Evolutionary conservation across 495 filamentous ascomycete genomes (phyloP).

Genomic region (Lophiostoma macrostomum): DNA sequence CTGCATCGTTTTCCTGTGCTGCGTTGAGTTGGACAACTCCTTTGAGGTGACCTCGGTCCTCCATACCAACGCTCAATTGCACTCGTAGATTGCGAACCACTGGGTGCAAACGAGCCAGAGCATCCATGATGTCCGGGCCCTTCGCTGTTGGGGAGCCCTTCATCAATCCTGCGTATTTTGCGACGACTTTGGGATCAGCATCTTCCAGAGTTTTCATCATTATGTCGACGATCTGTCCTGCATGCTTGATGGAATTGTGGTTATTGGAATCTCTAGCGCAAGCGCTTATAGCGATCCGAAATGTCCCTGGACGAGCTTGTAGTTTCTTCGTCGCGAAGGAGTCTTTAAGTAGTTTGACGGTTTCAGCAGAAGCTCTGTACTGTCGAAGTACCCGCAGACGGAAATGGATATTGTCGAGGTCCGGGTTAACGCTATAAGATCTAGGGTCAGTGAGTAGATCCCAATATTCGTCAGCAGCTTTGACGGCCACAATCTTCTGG

Average conservation of each 20-base stretch:
- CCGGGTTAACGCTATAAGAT: slow-evolving; percentile 58
- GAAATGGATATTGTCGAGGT: slow-evolving; percentile 61
- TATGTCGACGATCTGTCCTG: slow-evolving; percentile 31
- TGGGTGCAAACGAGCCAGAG: slow-evolving; percentile 13
- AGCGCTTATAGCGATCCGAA: slow-evolving; percentile 66
- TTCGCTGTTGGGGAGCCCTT: slow-evolving; percentile 4
- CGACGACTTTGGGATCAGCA: slow-evolving; percentile 17
- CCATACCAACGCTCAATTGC: slow-evolving; percentile 24
- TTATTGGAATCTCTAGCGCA: slow-evolving; percentile 73
- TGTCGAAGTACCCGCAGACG: slow-evolving; percentile 67
- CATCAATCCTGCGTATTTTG: slow-evolving; percentile 21
- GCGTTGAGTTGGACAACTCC: not conserved
- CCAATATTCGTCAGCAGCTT: slow-evolving; percentile 67
- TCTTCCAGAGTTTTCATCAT: slow-evolving; percentile 24
- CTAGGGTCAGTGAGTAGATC: slow-evolving; percentile 55
- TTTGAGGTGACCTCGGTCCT: not conserved
- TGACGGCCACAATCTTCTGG: slow-evolving; percentile 47
- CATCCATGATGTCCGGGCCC: slow-evolving; percentile 16
- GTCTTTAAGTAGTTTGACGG: slow-evolving; percentile 54
- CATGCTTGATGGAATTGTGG: slow-evolving; percentile 45
- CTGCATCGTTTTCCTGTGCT: slow-evolving; percentile 14
- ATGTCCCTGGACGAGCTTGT: slow-evolving; percentile 49
- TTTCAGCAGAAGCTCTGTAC: slow-evolving; percentile 56
- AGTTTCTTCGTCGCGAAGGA: slow-evolving; percentile 41
- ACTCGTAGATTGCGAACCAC: slow-evolving; percentile 10